Evolutionary conservation across 2,329 filamentous ascomycete species (phyloP).

Genomic region (Elsinoe perseae): DNA sequence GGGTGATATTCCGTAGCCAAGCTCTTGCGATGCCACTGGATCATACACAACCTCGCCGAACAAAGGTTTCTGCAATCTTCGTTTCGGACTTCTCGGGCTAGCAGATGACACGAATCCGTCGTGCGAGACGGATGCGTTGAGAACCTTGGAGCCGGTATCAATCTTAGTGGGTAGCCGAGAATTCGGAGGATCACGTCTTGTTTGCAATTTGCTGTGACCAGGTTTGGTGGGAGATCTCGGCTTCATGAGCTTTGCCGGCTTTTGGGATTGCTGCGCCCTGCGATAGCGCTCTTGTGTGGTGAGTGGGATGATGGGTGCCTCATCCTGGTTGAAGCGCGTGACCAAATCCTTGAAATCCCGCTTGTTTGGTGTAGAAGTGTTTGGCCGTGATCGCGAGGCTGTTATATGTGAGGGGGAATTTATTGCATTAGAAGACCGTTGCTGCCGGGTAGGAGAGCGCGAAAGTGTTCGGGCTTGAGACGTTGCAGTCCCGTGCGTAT

Average conservation of each 20-base stretch:
- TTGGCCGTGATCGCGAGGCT: slow-evolving; percentile 25
- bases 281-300: slow-evolving; percentile 25
- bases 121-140: slow-evolving; percentile 8
- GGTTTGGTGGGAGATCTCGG: slow-evolving; percentile 24
- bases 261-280: slow-evolving; percentile 20
- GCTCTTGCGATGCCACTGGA: slow-evolving; percentile 45
- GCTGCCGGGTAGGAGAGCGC: slow-evolving; percentile 15
- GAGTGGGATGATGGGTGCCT: slow-evolving; percentile 21
- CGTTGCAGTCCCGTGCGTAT: slow-evolving; percentile 8
- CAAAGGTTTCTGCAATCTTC: slow-evolving; percentile 43
- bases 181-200: background rate
- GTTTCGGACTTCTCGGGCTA: slow-evolving; percentile 10
- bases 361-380: slow-evolving; percentile 31
- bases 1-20: slow-evolving; percentile 52
- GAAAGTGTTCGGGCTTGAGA: slow-evolving; percentile 11
- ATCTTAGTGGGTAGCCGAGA: background rate
- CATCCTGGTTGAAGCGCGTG: slow-evolving; percentile 62
- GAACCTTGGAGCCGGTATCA: background rate
- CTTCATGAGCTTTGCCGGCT: slow-evolving; percentile 18
- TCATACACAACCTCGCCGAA: slow-evolving; percentile 69
- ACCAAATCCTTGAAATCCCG: slow-evolving; percentile 75
- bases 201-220: slow-evolving; percentile 25
- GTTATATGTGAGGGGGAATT: slow-evolving; percentile 16
- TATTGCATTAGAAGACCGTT: background rate
- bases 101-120: slow-evolving; percentile 12